phyloP scores from a whole-genome alignment of 129 eudicot genomes.

The Smallanthus sonchifolius region DNA sequence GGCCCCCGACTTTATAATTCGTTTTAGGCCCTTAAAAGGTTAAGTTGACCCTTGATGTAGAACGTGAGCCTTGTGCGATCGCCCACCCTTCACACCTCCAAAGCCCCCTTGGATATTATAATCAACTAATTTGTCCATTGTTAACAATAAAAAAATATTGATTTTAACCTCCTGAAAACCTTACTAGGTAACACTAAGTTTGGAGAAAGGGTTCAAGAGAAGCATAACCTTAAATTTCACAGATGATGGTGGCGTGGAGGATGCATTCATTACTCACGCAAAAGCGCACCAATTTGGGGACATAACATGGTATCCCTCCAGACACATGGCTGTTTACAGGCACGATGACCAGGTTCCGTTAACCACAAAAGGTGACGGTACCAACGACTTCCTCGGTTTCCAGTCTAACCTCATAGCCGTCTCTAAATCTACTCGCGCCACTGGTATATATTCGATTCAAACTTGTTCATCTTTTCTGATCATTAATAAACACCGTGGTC shows the following conservation, averaged over 20 bases:
- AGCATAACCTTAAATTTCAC: slow-evolving; percentile 62
- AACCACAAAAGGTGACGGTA: slow-evolving; percentile 56
- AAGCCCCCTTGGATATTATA: too few relatives aligned
- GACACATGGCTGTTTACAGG: slow-evolving; percentile 57
- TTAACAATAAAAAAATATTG: neutral
- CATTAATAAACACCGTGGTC: neutral
- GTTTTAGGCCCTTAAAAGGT: too few relatives aligned
- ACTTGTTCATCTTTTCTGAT: neutral
- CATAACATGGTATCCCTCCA: slow-evolving; percentile 86
- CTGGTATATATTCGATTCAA: too few relatives aligned
- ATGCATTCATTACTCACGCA: slow-evolving; percentile 42
- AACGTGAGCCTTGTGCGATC: too few relatives aligned
- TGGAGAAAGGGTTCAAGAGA: slow-evolving; percentile 68
- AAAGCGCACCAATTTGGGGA: slow-evolving; percentile 73
- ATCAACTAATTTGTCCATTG: too few relatives aligned
- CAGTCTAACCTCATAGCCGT: slow-evolving; percentile 48
- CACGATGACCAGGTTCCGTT: slow-evolving; percentile 62
- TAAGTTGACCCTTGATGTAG: too few relatives aligned
- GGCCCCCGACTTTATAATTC: too few relatives aligned
- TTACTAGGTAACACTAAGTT: slow-evolving; percentile 48
- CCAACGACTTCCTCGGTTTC: slow-evolving; percentile 74
- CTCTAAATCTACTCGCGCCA: slow-evolving; percentile 54
- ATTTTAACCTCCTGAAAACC: neutral
- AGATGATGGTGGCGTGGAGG: slow-evolving; percentile 42
- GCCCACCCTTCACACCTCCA: too few relatives aligned